Conservation (phyloP, 768 basidiomycete species). For the Trametes villosa region DNA sequence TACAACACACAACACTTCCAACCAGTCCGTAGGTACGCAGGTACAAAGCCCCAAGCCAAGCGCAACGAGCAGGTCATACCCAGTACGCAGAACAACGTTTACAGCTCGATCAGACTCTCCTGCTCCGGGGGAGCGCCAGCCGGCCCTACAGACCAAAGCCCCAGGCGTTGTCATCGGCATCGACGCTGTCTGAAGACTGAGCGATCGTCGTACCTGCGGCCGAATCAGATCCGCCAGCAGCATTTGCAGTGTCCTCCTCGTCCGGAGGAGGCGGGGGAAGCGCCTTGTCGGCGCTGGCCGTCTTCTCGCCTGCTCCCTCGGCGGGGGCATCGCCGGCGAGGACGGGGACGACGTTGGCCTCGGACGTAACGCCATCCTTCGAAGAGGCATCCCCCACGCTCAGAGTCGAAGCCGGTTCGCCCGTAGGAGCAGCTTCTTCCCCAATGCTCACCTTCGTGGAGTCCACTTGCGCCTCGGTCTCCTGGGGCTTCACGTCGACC, state of each 20-base stretch:
- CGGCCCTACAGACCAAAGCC: background rate
- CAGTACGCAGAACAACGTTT: background rate
- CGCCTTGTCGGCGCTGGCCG: background rate
- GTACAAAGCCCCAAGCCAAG: background rate
- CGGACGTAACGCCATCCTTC: background rate
- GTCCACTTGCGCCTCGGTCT: background rate
- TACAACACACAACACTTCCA: slow-evolving; percentile 4
- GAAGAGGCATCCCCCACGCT: background rate
- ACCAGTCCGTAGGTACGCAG: background rate
- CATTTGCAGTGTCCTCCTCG: background rate
- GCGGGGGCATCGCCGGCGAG: background rate
- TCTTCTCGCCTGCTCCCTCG: background rate
- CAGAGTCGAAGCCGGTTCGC: background rate
- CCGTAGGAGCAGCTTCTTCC: background rate
- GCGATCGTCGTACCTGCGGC: background rate
- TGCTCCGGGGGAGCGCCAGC: too few species aligned
- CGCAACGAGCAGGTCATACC: too few species aligned
- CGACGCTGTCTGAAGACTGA: too few species aligned
- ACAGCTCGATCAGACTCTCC: background rate
- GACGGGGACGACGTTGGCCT: background rate
- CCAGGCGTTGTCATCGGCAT: slow-evolving; percentile 9
- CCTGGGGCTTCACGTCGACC: background rate
- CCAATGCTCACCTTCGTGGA: background rate
- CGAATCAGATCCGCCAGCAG: background rate
- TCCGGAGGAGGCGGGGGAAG: background rate